Base-by-base conservation (phyloP, 2,329 filamentous ascomycete species). In the Xylariomycetidae sp. region DNA sequence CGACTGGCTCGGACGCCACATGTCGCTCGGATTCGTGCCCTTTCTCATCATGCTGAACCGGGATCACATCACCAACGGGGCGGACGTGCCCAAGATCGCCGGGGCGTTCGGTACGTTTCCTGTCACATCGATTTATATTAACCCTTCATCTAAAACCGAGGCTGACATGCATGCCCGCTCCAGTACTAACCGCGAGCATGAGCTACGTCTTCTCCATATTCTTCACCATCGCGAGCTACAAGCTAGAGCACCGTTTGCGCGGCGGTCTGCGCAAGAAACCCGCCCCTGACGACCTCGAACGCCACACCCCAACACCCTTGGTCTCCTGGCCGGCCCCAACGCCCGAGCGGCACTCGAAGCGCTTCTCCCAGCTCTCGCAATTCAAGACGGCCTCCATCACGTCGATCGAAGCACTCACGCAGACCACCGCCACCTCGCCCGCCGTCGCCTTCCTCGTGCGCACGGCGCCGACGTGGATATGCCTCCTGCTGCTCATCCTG, bases 11-110 rank as follows among this genome's bases (percentile, higher is more conserved):
- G 47, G 52, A 8, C 48, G 53, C 3, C 54, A 57, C 23, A 57
- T 57, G 52, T 51, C 54, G 8, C 43, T 57, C 10, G 54, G 54
- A 2, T 57, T 57, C 25, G 53, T 57, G 17, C 40, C 48, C 12
- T 49, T 47, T 15, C 56, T 56, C 32, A 37, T 57, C 18, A 46
- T 56, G 43, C 47, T 57, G 12, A 56, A 50, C 35, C 50, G 46
- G 29, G 53, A 57, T 17, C 53, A 56, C 12, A 38, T 56, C 27
- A 34, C 39, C 6, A 34, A 37, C 14, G 39, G 39, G 13, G 29
- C 37, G 4, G 52, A 57, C 23, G 24, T 53, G 6, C 44, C 44
- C 6, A 51, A 31, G 14, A 42, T 56, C 25, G 42, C 46, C 12
- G 49, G 39, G 4, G 48, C 42, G 20, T 57, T 57, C 19, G 20